phyloP scores from a whole-genome alignment of 192 early-diverging fungal species.

The Chytriomyces sp. region DNA sequence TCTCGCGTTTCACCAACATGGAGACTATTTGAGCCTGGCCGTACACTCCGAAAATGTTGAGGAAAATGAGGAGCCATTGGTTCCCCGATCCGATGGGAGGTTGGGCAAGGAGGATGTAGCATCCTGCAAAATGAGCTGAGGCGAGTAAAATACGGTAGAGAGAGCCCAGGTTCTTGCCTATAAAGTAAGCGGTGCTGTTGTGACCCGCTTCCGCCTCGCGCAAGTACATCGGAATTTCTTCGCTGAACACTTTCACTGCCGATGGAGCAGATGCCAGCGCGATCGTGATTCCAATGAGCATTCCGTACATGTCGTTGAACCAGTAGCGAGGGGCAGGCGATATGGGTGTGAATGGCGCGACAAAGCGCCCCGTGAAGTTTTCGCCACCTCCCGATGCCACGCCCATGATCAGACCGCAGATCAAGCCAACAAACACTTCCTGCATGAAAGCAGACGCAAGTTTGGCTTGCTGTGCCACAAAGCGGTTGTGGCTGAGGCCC shows the following conservation, averaged over 20 bases:
- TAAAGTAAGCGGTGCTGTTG: constrained; percentile 23
- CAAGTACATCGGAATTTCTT: constrained; percentile 52
- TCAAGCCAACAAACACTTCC: constrained; percentile 43
- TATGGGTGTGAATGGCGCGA: neutral
- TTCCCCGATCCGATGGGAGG: constrained; percentile 26
- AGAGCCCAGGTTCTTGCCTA: constrained; percentile 36
- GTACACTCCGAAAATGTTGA: constrained; percentile 44
- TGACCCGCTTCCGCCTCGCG: constrained; percentile 52
- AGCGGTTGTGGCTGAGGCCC: constrained; percentile 37
- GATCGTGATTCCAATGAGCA: constrained; percentile 40
- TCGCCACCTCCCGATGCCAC: neutral
- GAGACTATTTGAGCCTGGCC: constrained; percentile 31
- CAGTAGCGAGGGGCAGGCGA: constrained; percentile 28
- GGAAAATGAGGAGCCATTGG: constrained; percentile 28
- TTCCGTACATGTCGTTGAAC: constrained; percentile 29
- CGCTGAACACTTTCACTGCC: constrained; percentile 52
- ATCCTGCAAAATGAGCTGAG: constrained; percentile 33
- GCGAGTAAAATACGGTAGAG: constrained; percentile 34
- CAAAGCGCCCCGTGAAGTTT: neutral
- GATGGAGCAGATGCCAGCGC: constrained; percentile 46
- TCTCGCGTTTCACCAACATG: constrained; percentile 36
- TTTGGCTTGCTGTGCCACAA: constrained; percentile 40
- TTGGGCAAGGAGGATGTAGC: constrained; percentile 31
- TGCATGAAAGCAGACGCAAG: constrained; percentile 26
- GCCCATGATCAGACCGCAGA: constrained; percentile 43